Evolutionary conservation across 768 basidiomycete genomes (phyloP).

Genomic region (Boletus sp.): DNA sequence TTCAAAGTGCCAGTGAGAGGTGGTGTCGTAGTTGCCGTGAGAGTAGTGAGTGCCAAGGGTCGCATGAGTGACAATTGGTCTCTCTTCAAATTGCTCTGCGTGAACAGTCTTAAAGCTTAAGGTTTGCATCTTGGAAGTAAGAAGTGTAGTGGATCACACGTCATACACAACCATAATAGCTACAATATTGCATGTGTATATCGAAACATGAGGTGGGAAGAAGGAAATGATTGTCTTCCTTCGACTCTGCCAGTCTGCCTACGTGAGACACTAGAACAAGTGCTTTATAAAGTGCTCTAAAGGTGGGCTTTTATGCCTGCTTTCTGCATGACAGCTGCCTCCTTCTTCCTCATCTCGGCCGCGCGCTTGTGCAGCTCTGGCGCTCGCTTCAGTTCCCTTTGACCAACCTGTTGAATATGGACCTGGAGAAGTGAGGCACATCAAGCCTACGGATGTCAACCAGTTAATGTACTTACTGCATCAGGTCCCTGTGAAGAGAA

Average conservation of each 20-base stretch:
- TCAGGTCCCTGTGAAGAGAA: constrained; percentile 62
- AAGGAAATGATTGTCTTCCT: neutral
- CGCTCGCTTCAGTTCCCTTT: constrained; percentile 81
- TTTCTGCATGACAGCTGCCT: constrained; percentile 57
- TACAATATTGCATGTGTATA: neutral
- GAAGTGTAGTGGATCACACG: neutral
- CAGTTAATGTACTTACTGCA: constrained; percentile 46
- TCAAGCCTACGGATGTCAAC: neutral
- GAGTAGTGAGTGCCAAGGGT: neutral
- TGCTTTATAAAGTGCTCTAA: constrained; percentile 22
- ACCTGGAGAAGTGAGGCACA: constrained; percentile 48
- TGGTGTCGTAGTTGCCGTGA: neutral
- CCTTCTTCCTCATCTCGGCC: constrained; percentile 56
- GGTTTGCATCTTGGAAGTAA: neutral
- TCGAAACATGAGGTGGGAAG: no score
- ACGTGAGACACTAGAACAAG: neutral
- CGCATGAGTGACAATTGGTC: neutral
- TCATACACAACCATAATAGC: neutral
- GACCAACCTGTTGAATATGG: constrained; percentile 94
- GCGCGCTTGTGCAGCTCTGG: constrained; percentile 54
- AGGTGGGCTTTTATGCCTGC: constrained; percentile 60
- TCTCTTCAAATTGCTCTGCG: neutral
- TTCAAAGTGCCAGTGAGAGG: neutral
- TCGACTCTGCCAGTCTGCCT: neutral
- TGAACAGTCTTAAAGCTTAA: no score